Evolutionary conservation across 305 asterid genomes (phyloP).

Genomic region (Ilex paraguariensis): DNA sequence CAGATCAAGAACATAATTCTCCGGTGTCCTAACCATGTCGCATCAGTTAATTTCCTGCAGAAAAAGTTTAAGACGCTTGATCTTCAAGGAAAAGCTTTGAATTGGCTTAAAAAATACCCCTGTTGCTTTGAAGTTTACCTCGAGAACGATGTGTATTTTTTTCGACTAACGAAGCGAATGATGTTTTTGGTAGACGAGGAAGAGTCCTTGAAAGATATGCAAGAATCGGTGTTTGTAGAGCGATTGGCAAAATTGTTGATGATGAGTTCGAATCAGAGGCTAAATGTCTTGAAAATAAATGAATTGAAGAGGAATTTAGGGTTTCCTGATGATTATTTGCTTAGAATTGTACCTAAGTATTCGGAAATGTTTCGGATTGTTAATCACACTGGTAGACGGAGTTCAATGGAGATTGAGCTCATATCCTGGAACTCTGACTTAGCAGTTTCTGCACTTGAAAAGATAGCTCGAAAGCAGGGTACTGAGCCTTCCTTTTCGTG

Average conservation of each 20-base stretch:
- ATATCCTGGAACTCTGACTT: conserved; percentile 55
- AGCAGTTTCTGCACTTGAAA: conserved; percentile 64
- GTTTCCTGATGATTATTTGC: conserved; percentile 86
- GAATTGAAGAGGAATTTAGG: conserved; percentile 74
- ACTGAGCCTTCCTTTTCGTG: conserved; percentile 54
- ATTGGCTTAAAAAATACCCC: conserved; percentile 91
- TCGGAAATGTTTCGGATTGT: conserved; percentile 63
- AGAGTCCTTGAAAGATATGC: conserved; percentile 61
- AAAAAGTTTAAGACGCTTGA: conserved; percentile 77
- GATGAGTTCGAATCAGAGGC: conserved; percentile 71
- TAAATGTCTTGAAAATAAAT: conserved; percentile 57
- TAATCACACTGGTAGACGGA: conserved; percentile 62
- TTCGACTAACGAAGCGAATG: conserved; percentile 67
- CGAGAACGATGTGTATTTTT: conserved; percentile 51
- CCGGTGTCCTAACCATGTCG: conserved; percentile 58
- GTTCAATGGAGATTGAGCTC: conserved; percentile 84
- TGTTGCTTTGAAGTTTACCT: conserved; percentile 75
- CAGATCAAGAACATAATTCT: conserved; percentile 79
- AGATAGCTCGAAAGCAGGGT: conserved; percentile 41
- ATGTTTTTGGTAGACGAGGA: conserved; percentile 74
- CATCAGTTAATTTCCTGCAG: conserved; percentile 57
- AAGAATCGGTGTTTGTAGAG: conserved; percentile 57
- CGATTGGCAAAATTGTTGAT: conserved; percentile 74
- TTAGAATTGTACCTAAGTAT: conserved; percentile 72
- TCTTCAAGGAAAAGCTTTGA: conserved; percentile 78